phyloP scores from a whole-genome alignment of 2,329 filamentous ascomycete species.

The Trichophyton schoenleinii region DNA sequence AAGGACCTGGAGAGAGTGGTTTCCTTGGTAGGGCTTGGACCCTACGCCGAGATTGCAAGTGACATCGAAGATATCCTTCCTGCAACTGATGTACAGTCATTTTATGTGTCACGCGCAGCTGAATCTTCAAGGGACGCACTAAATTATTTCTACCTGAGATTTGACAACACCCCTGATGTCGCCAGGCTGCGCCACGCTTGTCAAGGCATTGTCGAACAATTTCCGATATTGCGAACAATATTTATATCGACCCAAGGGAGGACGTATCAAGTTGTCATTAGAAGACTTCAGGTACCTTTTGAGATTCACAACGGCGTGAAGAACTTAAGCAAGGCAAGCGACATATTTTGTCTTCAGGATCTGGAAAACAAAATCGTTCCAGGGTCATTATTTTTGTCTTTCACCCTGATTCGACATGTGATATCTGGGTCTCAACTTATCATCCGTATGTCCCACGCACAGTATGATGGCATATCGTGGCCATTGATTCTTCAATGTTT shows the following conservation, averaged over 20 bases:
- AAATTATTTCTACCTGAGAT: constrained; percentile 5
- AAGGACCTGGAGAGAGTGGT: constrained; percentile 3
- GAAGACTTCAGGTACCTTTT: neutral
- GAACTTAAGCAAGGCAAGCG: constrained; percentile 25
- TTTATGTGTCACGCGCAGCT: neutral
- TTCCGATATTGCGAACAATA: constrained; percentile 6
- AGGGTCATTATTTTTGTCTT: neutral
- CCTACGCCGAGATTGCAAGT: neutral
- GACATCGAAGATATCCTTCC: constrained; percentile 1
- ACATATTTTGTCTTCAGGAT: neutral
- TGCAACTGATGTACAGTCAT: neutral
- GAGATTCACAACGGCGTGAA: constrained; percentile 9
- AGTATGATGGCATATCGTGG: constrained; percentile 52
- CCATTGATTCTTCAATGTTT: constrained; percentile 45
- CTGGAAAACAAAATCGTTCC: neutral
- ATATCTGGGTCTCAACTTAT: constrained; percentile 18
- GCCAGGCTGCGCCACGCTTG: neutral
- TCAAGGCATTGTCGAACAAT: neutral
- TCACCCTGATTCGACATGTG: neutral
- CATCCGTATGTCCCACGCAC: constrained; percentile 49
- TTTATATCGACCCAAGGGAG: neutral
- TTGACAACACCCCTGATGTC: neutral
- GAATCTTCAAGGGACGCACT: constrained; percentile 6
- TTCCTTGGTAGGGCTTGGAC: constrained; percentile 4
- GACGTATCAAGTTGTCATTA: constrained; percentile 1